phyloP scores from a whole-genome alignment of 352 stramenopile species.

The Phytophthora nicotianae region DNA sequence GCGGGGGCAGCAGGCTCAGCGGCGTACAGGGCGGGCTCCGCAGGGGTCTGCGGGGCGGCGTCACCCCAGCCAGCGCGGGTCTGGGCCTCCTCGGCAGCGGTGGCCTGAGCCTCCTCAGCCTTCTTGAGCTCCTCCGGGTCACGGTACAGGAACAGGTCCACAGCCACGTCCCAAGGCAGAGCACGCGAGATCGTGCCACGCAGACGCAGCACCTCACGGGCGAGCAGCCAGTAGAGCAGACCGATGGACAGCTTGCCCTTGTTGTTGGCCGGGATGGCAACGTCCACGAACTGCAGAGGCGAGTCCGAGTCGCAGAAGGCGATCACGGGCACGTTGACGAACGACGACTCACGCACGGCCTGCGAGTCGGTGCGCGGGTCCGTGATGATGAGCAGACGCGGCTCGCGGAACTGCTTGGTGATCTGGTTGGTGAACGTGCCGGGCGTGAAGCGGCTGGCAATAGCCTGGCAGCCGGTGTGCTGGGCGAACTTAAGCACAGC shows the following conservation, averaged over 20 bases:
- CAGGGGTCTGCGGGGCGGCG: constrained; percentile 44
- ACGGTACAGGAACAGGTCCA: constrained; percentile 99
- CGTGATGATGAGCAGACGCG: constrained; percentile 99
- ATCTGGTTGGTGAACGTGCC: constrained; percentile 99
- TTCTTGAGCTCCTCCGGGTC: constrained; percentile 99
- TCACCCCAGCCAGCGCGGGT: constrained; percentile 78
- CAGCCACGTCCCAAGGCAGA: constrained; percentile 97
- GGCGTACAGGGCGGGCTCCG: constrained; percentile 59
- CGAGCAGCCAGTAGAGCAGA: constrained; percentile 99
- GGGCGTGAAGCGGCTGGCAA: constrained; percentile 99
- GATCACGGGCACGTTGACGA: constrained; percentile 99
- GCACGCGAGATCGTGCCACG: constrained; percentile 95
- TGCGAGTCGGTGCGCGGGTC: constrained; percentile 98
- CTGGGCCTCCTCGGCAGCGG: constrained; percentile 78
- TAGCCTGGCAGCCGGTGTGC: constrained; percentile 98
- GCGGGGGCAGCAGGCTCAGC: constrained; percentile 58
- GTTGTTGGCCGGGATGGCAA: constrained; percentile 99
- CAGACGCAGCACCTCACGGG: constrained; percentile 98
- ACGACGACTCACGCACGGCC: constrained; percentile 97
- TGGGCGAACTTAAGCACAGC: constrained; percentile 99
- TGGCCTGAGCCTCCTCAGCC: constrained; percentile 95
- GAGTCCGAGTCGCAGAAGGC: constrained; percentile 99
- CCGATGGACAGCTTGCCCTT: constrained; percentile 99
- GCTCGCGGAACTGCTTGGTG: constrained; percentile 99
- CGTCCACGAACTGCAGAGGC: constrained; percentile 98